A percentile compares a stretch with the other conserved stretches of the same genome.
phyloP scores from a whole-genome alignment of 2,329 filamentous ascomycete genomes.

The Aspergillus fumigatiaffinis region DNA sequence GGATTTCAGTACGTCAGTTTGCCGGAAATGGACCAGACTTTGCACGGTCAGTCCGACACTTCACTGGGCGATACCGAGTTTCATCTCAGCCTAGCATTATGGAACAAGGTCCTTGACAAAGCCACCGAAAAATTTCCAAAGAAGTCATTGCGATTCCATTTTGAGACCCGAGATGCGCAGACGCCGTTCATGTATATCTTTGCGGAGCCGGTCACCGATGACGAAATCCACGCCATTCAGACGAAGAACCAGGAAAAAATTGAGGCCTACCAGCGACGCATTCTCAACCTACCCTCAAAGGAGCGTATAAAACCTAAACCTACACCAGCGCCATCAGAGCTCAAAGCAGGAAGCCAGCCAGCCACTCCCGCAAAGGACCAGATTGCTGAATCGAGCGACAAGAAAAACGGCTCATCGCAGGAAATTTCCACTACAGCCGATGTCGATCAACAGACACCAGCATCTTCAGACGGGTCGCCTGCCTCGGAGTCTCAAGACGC shows the following conservation, averaged over 20 bases:
- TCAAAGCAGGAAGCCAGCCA: not conserved
- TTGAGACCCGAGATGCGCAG: constrained; percentile 65
- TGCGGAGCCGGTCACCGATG: constrained; percentile 73
- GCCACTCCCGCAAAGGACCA: not conserved
- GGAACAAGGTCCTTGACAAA: constrained; percentile 74
- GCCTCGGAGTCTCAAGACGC: not conserved
- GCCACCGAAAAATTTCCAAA: constrained; percentile 73
- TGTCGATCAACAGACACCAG: not conserved
- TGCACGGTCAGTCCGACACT: constrained; percentile 72
- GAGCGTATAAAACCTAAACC: constrained; percentile 8
- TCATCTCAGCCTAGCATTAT: constrained; percentile 69
- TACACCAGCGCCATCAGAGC: constrained; percentile 1
- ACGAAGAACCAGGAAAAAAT: constrained; percentile 60
- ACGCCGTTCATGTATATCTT: constrained; percentile 81
- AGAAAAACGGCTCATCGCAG: not conserved
- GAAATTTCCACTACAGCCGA: not conserved
- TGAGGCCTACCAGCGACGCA: constrained; percentile 62
- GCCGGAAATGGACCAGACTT: constrained; percentile 77
- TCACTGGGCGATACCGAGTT: constrained; percentile 79
- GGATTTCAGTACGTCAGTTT: constrained; percentile 93
- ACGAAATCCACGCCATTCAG: constrained; percentile 72
- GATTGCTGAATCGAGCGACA: not conserved
- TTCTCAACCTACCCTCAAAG: constrained; percentile 32
- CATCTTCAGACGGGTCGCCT: not conserved
- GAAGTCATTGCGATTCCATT: constrained; percentile 70